A percentile compares a stretch with the other conserved stretches of the same genome.
These are phyloP conservation scores for Roridomyces roridus DNA, from an alignment of 768 basidiomycete genomes.

Conservation along the genomic window DNA sequence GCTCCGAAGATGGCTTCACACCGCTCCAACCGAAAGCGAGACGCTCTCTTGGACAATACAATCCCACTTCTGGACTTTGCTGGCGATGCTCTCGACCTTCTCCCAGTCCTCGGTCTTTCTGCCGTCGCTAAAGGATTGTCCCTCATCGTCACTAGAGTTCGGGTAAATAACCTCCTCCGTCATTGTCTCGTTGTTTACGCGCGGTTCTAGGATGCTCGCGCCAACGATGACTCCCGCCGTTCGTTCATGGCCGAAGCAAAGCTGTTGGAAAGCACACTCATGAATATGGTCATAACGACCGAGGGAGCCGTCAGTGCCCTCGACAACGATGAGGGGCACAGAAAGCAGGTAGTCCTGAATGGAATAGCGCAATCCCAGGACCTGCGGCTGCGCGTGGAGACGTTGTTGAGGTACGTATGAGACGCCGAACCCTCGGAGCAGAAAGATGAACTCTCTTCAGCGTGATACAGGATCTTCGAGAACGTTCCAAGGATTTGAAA, in stretches of 20 bases:
- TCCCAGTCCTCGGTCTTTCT: neutral
- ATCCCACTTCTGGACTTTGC: slow-evolving; percentile 3
- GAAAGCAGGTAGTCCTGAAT: neutral
- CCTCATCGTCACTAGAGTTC: neutral
- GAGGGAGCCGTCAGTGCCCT: neutral
- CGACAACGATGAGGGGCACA: neutral
- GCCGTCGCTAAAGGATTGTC: neutral
- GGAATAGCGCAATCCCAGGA: neutral
- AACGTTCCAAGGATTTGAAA: too few species aligned
- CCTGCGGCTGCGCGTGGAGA: neutral
- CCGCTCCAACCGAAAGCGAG: too few species aligned
- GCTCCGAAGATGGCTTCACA: too few species aligned
- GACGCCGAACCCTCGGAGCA: too few species aligned
- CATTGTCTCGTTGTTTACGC: neutral
- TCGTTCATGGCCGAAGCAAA: neutral
- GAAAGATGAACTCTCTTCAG: too few species aligned
- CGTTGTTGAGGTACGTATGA: neutral
- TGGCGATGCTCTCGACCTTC: neutral
- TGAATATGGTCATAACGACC: neutral
- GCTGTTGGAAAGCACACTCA: neutral
- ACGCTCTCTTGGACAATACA: neutral
- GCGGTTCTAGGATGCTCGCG: neutral
- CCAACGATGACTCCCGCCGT: neutral
- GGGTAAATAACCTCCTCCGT: neutral
- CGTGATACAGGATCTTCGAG: too few species aligned